Percentiles rank a stretch among this genome's conserved stretches.
Evolutionary conservation across 2,329 filamentous ascomycete species (phyloP).

Genomic region (Rhynchosporium agropyri): DNA sequence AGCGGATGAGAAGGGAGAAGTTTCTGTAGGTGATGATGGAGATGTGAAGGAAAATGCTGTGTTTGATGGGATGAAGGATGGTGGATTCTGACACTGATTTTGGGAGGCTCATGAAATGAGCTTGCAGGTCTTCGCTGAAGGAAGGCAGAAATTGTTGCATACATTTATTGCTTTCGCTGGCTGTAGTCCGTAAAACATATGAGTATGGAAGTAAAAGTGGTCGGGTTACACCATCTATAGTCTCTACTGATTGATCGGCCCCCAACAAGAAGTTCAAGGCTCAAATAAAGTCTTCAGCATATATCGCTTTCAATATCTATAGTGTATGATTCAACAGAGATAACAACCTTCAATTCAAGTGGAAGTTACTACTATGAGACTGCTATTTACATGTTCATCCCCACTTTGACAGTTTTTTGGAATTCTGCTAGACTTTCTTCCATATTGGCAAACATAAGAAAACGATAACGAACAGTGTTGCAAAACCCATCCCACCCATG

Average conservation of each 20-base stretch:
- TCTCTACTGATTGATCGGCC: neutral
- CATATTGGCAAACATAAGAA: constrained; percentile 51
- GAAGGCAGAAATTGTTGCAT: neutral
- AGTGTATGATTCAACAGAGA: neutral
- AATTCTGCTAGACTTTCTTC: constrained; percentile 38
- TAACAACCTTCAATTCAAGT: neutral
- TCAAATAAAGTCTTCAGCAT: neutral
- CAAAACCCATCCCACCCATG: constrained; percentile 70
- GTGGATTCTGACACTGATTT: neutral
- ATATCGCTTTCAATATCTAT: neutral
- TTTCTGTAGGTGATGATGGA: too few relatives aligned
- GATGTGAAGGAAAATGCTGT: neutral
- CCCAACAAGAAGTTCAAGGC: neutral
- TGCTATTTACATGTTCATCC: constrained; percentile 3
- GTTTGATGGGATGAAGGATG: neutral
- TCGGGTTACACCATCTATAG: neutral
- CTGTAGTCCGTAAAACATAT: neutral
- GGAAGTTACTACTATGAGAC: constrained; percentile 1
- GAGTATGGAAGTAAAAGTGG: neutral
- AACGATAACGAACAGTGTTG: constrained; percentile 71
- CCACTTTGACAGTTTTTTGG: neutral
- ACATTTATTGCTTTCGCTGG: neutral
- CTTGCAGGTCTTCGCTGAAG: neutral
- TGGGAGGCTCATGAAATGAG: neutral
- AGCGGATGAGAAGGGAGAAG: neutral